A percentile compares a stretch with the other conserved stretches of the same genome.
Conservation (phyloP, 148 eudicot genomes). For the Nepenthes mirabilis region DNA sequence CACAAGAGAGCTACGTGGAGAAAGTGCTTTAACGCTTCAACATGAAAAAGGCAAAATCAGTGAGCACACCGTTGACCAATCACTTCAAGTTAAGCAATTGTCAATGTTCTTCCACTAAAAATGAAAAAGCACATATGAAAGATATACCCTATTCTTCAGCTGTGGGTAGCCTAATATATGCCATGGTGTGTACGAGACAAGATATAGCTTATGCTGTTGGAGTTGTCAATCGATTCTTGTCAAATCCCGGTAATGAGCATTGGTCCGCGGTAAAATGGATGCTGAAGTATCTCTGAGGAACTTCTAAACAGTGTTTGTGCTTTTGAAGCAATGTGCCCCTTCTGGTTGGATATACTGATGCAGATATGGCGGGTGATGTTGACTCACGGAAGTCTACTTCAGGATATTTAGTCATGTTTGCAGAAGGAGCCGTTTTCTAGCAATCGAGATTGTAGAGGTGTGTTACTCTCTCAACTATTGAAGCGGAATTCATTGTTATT, state of each 20-base stretch:
- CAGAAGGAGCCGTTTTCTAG: conserved; percentile 8
- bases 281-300: conserved; percentile 4
- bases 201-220: conserved; percentile 9
- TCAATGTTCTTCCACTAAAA: neutral
- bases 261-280: conserved; percentile 13
- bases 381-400: conserved; percentile 7
- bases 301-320: conserved; percentile 1
- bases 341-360: conserved; percentile 7
- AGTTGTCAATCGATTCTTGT: conserved; percentile 1
- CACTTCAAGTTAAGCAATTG: conserved; percentile 4
- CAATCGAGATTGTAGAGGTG: conserved; percentile 7
- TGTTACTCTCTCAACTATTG: conserved; percentile 8
- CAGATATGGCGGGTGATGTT: conserved; percentile 6
- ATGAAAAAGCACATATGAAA: conserved; percentile 7
- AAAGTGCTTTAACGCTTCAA: conserved; percentile 10
- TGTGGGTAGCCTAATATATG: conserved; percentile 8
- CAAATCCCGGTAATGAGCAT: conserved; percentile 6
- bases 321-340: neutral
- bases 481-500: neutral
- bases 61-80: conserved; percentile 1
- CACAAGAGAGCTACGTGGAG: conserved; percentile 11
- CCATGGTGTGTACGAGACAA: conserved; percentile 8
- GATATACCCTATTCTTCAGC: conserved; percentile 5
- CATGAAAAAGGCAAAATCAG: conserved; percentile 5
- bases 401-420: conserved; percentile 6